Evolutionary conservation across 495 filamentous ascomycete species (phyloP).

Genomic region (Lichenothelia convexa): DNA sequence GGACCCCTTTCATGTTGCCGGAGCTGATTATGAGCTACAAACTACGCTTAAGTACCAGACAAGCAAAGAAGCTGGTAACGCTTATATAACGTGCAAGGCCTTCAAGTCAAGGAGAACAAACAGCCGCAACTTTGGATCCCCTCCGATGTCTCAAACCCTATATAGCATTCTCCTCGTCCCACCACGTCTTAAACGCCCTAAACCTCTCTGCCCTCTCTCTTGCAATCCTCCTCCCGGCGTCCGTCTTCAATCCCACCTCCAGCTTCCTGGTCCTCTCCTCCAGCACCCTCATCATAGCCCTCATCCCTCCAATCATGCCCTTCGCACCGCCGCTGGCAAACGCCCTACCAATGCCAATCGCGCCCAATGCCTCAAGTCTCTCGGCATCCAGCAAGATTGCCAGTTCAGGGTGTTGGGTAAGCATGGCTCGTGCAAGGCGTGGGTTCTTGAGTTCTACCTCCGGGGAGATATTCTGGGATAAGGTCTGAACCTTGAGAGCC

Average conservation of each 20-base stretch:
- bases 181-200: constrained; percentile 47
- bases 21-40: too few species aligned
- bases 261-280: constrained; percentile 59
- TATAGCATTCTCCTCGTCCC: constrained; percentile 46
- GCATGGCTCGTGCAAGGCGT: constrained; percentile 27
- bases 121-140: too few species aligned
- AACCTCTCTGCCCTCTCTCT: constrained; percentile 44
- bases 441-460: constrained; percentile 42
- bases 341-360: constrained; percentile 57
- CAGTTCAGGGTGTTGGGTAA: constrained; percentile 49
- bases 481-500: constrained; percentile 42
- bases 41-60: too few species aligned
- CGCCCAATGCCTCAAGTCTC: constrained; percentile 73
- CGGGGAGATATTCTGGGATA: constrained; percentile 60
- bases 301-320: constrained; percentile 31
- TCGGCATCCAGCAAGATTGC: constrained; percentile 84
- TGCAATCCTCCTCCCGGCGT: constrained; percentile 46
- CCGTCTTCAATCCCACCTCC: constrained; percentile 58
- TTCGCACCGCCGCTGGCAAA: constrained; percentile 62
- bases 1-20: too few species aligned
- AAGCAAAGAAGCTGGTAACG: too few species aligned
- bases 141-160: too few species aligned
- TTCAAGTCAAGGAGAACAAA: too few species aligned
- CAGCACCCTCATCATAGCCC: constrained; percentile 52
- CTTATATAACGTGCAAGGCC: too few species aligned